These are phyloP conservation scores for Neonectria punicea DNA, from an alignment of 2,329 filamentous ascomycete genomes.

Conservation along the genomic window DNA sequence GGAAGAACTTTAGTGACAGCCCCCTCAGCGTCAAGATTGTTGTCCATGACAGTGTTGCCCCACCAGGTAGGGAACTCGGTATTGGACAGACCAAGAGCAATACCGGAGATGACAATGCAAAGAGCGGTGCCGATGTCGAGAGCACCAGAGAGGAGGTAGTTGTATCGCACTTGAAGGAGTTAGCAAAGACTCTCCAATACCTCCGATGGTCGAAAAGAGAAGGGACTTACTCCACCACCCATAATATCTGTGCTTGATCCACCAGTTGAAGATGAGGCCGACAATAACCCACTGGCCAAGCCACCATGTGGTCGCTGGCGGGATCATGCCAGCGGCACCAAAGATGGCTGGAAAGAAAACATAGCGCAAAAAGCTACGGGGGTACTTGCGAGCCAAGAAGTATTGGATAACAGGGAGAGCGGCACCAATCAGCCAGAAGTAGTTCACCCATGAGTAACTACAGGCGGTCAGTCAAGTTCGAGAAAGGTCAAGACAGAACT, in stretches of 20 bases:
- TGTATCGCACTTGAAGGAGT: conserved; percentile 4
- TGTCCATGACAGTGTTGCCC: conserved; percentile 10
- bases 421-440: conserved; percentile 78
- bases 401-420: conserved; percentile 70
- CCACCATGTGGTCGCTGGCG: conserved; percentile 74
- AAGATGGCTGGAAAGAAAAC: conserved; percentile 76
- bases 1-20: conserved; percentile 12
- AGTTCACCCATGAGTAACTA: conserved; percentile 69
- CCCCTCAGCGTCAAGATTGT: conserved; percentile 8
- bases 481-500: neutral
- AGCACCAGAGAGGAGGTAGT: conserved; percentile 12
- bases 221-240: conserved; percentile 79
- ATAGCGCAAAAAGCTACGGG: conserved; percentile 70
- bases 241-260: conserved; percentile 70
- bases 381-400: conserved; percentile 69
- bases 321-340: conserved; percentile 69
- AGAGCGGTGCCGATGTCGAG: conserved; percentile 13
- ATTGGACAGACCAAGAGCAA: conserved; percentile 13
- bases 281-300: conserved; percentile 73
- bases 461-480: neutral
- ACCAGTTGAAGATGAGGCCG: conserved; percentile 75
- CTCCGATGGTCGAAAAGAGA: neutral
- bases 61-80: conserved; percentile 4
- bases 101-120: conserved; percentile 10
- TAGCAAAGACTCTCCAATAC: neutral